Evolutionary conservation across 805 yeast species (phyloP), one percentile per base, ranked within the genome.

Genomic region (Wickerhamiella kurtzmanii): DNA sequence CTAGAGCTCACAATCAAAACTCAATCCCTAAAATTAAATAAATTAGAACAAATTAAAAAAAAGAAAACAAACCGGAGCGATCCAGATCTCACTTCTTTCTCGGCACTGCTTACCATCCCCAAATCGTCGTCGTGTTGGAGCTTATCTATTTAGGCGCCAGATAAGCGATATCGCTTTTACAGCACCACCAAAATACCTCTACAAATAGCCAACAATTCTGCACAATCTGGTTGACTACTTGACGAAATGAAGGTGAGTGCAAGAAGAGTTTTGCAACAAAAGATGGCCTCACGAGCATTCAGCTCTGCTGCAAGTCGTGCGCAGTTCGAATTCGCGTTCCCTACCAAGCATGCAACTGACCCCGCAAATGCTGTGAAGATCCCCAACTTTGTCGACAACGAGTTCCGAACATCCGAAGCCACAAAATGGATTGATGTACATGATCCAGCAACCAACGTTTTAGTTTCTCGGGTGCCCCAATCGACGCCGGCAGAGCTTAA

Each of bases 391-490:
- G 52, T 68, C 42, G 64, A 77, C 58, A 77, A 77, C 59, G 50
- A 74, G 62, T 66, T 74, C 47, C 64, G 73, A 50, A 67, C 70
- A 52, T 70, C 77, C 21, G 70, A 68, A 44, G 65, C 82, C 5
- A 55, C 65, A 13, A 68, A 69, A 51, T 74, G 86, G 86, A 77
- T 72, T 56, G 85, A 80, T 51, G 71, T 82, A 46, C 77, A 71
- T 61, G 89, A 81, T 60, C 89, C 89, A 19, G 82, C 88, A 48
- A 81, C 89, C 46, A 74, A 80, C 62, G 59, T 67, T 53, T 74
- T 80, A 42, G 77, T 82, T 37, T 70, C 82, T 25, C 70, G 73
- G 54, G 87, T 80, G 20, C 88, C 89, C 4, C 87, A 81, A 65
- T 70, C 77, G 37, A 81, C 89, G 16, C 74, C 72, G 4, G 73